Evolutionary conservation across 805 yeast species (phyloP).

Genomic region (Metschnikowia continentalis): DNA sequence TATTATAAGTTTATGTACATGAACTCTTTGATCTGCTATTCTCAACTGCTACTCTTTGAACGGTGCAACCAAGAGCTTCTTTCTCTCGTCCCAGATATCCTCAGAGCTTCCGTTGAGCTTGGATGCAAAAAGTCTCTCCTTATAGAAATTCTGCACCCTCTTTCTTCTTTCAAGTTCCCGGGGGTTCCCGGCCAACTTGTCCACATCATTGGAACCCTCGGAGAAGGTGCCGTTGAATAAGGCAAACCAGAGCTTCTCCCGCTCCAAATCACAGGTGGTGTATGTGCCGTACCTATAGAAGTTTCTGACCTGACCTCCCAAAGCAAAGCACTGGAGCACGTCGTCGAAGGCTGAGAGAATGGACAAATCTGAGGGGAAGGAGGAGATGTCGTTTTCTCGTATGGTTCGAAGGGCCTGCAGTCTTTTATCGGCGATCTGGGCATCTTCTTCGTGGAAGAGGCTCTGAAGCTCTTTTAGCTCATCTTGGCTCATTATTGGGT

Average conservation of each 20-base stretch:
- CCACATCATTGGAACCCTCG: conserved; percentile 27
- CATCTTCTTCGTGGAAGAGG: conserved; percentile 12
- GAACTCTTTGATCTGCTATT: not conserved
- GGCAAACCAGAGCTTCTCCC: conserved; percentile 79
- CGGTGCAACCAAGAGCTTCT: conserved; percentile 32
- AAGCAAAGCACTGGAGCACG: conserved; percentile 75
- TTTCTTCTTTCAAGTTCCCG: conserved; percentile 48
- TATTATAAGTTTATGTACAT: not conserved
- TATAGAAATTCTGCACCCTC: conserved; percentile 67
- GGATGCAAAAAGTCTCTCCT: conserved; percentile 55
- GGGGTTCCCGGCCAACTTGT: conserved; percentile 27
- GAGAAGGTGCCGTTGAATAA: conserved; percentile 45
- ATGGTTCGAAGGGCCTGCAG: conserved; percentile 13
- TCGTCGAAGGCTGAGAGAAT: conserved; percentile 80
- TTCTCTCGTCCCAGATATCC: conserved; percentile 69
- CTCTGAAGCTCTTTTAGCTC: conserved; percentile 13
- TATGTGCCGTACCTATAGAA: conserved; percentile 81
- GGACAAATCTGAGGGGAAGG: conserved; percentile 34
- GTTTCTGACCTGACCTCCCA: conserved; percentile 85
- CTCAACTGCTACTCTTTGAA: conserved; percentile 23
- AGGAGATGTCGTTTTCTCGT: conserved; percentile 15
- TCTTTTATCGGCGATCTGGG: conserved; percentile 13
- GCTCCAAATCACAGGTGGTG: conserved; percentile 63
- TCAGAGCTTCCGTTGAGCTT: conserved; percentile 72
- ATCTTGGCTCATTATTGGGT: not conserved